Conservation (phyloP, 1,284 basidiomycete genomes). For the Cerioporus squamosus region DNA sequence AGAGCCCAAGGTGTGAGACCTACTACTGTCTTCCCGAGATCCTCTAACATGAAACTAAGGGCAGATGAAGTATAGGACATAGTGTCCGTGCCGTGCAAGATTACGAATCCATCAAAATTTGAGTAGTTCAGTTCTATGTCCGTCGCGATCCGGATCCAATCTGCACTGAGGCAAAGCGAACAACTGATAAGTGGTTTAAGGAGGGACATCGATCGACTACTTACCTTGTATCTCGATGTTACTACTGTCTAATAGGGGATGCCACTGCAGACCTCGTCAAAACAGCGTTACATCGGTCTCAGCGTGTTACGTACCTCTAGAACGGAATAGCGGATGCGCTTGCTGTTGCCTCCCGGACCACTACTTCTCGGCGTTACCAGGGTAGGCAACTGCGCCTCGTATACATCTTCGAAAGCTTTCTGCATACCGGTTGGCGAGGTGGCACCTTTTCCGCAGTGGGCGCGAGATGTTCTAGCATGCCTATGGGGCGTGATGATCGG, state of each 20-base stretch:
- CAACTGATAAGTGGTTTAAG: slow-evolving; percentile 12
- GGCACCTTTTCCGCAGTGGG: slow-evolving; percentile 31
- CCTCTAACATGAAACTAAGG: slow-evolving; percentile 88
- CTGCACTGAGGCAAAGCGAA: slow-evolving; percentile 41
- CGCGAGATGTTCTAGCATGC: slow-evolving; percentile 43
- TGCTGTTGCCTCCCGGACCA: slow-evolving; percentile 63
- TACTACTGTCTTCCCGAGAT: slow-evolving; percentile 88
- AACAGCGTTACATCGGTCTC: too few relatives aligned
- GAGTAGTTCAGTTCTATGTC: slow-evolving; percentile 91
- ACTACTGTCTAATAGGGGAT: slow-evolving; percentile 86
- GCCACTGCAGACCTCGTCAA: slow-evolving; percentile 58
- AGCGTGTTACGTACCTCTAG: slow-evolving; percentile 61
- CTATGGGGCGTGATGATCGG: slow-evolving; percentile 75
- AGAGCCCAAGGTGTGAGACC: slow-evolving; percentile 19
- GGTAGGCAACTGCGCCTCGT: slow-evolving; percentile 72
- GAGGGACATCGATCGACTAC: background rate
- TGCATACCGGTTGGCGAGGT: slow-evolving; percentile 47
- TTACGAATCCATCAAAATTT: slow-evolving; percentile 86
- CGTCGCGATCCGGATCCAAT: slow-evolving; percentile 88
- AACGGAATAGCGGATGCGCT: slow-evolving; percentile 80
- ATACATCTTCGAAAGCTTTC: slow-evolving; percentile 61
- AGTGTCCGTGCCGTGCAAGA: slow-evolving; percentile 93
- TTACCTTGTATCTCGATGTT: slow-evolving; percentile 81
- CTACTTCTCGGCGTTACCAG: slow-evolving; percentile 76
- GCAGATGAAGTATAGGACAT: slow-evolving; percentile 91